phyloP scores from a whole-genome alignment of 257 asterid genomes.

The Jacaranda copaia region DNA sequence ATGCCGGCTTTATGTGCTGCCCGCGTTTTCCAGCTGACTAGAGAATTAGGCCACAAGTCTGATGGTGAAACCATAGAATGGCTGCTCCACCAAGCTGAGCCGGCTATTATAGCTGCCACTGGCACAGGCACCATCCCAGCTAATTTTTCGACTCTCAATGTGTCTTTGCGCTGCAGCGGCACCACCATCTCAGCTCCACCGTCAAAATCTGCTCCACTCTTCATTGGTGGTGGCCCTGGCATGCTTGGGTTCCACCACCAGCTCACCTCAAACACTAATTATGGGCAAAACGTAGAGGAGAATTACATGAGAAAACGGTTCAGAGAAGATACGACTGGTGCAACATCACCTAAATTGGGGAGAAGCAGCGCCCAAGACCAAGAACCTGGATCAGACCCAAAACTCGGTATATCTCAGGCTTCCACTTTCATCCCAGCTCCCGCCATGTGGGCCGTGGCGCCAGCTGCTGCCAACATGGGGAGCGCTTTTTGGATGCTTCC shows the following conservation, averaged over 20 bases:
- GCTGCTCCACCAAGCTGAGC: constrained; percentile 65
- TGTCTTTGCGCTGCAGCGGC: constrained; percentile 68
- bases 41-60: constrained; percentile 61
- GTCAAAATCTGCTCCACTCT: constrained; percentile 63
- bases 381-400: constrained; percentile 54
- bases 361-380: constrained; percentile 42
- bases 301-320: constrained; percentile 57
- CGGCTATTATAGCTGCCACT: constrained; percentile 60
- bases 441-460: constrained; percentile 84
- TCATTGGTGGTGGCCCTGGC: constrained; percentile 58
- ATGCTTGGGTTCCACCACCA: constrained; percentile 78
- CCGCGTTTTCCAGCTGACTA: constrained; percentile 60
- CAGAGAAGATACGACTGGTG: constrained; percentile 48
- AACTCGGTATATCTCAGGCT: constrained; percentile 52
- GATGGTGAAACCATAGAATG: constrained; percentile 69
- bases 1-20: constrained; percentile 73
- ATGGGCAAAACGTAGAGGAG: constrained; percentile 57
- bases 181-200: constrained; percentile 72
- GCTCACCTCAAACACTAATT: constrained; percentile 44
- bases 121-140: constrained; percentile 74
- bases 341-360: constrained; percentile 50
- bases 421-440: constrained; percentile 60
- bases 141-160: constrained; percentile 73
- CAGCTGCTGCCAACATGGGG: constrained; percentile 61
- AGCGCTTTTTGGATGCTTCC: constrained; percentile 86